Evolutionary conservation across 2,329 filamentous ascomycete genomes (phyloP), one percentile per base, ranked within the genome.

Genomic region (Verticillium dahliae): DNA sequence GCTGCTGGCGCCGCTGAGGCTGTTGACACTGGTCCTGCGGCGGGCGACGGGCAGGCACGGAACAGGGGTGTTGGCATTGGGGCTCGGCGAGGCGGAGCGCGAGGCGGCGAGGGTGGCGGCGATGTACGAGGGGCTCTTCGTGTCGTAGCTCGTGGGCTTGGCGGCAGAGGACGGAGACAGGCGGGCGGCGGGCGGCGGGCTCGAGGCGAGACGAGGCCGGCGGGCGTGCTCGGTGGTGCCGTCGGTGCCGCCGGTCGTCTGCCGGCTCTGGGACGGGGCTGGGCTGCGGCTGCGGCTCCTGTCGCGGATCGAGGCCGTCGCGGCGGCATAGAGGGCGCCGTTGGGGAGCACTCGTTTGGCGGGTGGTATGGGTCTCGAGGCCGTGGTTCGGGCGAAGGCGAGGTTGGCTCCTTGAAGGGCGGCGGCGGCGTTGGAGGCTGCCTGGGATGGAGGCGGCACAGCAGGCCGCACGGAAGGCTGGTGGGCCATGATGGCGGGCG

Each of bases 111-210:
- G 73, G 35, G 80, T 84, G 13, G 85, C 85, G 13, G 86, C 86
- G 64, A 88, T 83, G 63, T 84, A 82, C 5, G 84, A 88, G 6
- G 86, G 80, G 56, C 82, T 87, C 62, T 80, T 81, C 14, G 75
- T 69, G 61, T 79, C 79, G 60, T 69, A 61, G 62, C 60, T 65
- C 52, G 65, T 62, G 45, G 62, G 63, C 38, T 22, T 37, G 11
- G 39, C 13, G 18, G 63, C 59, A 45, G 64, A 60, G 57, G 61
- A 56, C 38, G 65, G 66, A 39, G 58, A 61, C n/a, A 58, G 59
- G 62, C 52, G 65, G 37, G 41, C 18, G 3, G 41, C 13, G 5
- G 37, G 22, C 11, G 45, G 56, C 15, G 60, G 61, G 41, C 38
- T 66, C 35, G 67, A 64, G 45, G 67, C 59, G 10, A 68, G 61